Percentiles rank a stretch among this genome's conserved stretches.
Evolutionary conservation across 495 filamentous ascomycete species (phyloP).

Genomic region (Aspergillus cristatus): DNA sequence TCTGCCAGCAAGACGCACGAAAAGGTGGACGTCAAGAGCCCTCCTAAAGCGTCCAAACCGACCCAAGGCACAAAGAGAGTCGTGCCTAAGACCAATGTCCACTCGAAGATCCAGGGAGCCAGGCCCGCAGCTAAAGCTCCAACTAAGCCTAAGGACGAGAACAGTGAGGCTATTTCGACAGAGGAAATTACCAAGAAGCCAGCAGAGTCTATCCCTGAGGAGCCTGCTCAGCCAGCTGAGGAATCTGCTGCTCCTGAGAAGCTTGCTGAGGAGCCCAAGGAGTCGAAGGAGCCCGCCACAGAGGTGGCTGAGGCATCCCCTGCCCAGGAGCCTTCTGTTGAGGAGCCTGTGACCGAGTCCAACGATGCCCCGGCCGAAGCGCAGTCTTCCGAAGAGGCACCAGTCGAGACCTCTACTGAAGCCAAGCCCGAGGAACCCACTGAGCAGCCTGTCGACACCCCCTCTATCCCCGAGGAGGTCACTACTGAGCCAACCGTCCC

Average conservation of each 20-base stretch:
- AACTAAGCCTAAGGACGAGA: slow-evolving; percentile 14
- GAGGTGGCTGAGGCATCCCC: no score
- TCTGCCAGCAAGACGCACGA: slow-evolving; percentile 71
- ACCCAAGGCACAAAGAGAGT: no score
- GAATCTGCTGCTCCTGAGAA: background rate
- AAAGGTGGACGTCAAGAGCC: slow-evolving; percentile 45
- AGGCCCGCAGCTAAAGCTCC: background rate
- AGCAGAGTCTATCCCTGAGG: slow-evolving; percentile 3
- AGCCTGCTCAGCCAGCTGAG: slow-evolving; percentile 1
- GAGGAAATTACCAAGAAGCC: slow-evolving; percentile 1
- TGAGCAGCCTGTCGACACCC: slow-evolving; percentile 4
- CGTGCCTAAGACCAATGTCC: slow-evolving; percentile 10
- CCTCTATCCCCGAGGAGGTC: background rate
- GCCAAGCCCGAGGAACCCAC: slow-evolving; percentile 1
- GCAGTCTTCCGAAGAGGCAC: background rate
- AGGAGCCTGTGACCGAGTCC: slow-evolving; percentile 1
- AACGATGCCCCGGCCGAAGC: slow-evolving; percentile 4
- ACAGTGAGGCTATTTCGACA: slow-evolving; percentile 3
- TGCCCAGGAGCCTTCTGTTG: no score
- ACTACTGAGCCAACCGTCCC: background rate
- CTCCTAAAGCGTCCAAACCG: slow-evolving; percentile 18
- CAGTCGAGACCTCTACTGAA: background rate
- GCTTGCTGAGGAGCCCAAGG: background rate
- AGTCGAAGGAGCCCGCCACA: no score
- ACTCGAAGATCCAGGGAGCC: background rate